A percentile compares a stretch with the other conserved stretches of the same genome.
Conservation (phyloP, 1,139 yeast genomes). For the Spathaspora sp. region DNA sequence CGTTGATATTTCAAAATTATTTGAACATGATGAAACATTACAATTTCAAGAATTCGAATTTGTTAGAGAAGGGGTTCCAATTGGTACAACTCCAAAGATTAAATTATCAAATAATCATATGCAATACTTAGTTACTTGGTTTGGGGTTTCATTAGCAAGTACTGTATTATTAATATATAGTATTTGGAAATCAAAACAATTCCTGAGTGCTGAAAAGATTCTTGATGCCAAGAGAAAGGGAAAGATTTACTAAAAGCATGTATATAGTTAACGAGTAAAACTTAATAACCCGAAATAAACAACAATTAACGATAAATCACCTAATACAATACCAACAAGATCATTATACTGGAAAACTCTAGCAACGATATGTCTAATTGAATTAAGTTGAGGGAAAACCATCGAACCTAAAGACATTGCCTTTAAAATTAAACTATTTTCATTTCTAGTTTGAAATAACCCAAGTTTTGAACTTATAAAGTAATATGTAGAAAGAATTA, state of each 20-base stretch:
- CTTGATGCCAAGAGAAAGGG: constrained; percentile 43
- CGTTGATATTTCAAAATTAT: constrained; percentile 9
- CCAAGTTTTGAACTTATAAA: constrained; percentile 27
- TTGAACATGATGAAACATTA: constrained; percentile 31
- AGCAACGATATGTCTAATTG: constrained; percentile 29
- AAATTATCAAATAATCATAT: constrained; percentile 86
- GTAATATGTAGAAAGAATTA: constrained; percentile 35
- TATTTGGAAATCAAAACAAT: constrained; percentile 31
- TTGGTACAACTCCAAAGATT: constrained; percentile 78
- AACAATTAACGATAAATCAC: constrained; percentile 39
- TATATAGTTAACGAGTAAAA: constrained; percentile 8
- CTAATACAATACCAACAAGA: constrained; percentile 35
- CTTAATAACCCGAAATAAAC: constrained; percentile 43
- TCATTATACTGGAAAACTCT: constrained; percentile 39
- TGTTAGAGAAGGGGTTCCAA: constrained; percentile 80
- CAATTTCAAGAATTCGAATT: constrained; percentile 51
- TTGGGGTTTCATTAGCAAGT: constrained; percentile 75
- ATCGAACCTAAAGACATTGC: constrained; percentile 32
- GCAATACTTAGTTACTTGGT: constrained; percentile 94
- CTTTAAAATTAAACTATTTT: constrained; percentile 30
- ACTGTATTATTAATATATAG: constrained; percentile 54
- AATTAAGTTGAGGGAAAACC: constrained; percentile 36
- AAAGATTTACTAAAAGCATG: constrained; percentile 15
- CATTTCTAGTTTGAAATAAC: constrained; percentile 23
- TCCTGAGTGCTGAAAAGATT: constrained; percentile 39